Conservation (phyloP, 768 basidiomycete species). For the Psilocybe tampanensis region DNA sequence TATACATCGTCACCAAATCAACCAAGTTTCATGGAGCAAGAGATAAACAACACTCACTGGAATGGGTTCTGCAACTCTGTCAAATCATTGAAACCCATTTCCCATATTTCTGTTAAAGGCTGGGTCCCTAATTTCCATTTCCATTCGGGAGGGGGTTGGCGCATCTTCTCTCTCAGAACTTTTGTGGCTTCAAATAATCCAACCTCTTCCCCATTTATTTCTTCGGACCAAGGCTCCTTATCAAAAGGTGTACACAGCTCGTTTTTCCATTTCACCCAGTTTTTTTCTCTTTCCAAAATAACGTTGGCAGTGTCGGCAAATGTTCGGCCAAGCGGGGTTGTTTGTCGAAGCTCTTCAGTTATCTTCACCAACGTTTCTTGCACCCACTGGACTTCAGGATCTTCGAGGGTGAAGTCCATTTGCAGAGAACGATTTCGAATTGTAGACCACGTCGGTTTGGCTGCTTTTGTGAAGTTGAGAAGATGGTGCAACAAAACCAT, state of each 20-base stretch:
- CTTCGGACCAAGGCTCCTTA: constrained; percentile 61
- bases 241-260: constrained; percentile 81
- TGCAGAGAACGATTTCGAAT: constrained; percentile 78
- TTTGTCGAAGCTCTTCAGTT: constrained; percentile 65
- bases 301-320: constrained; percentile 75
- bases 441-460: constrained; percentile 62
- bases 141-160: constrained; percentile 63
- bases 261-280: constrained; percentile 92
- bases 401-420: constrained; percentile 79
- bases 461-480: constrained; percentile 68
- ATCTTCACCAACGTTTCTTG: constrained; percentile 66
- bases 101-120: constrained; percentile 81
- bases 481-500: constrained; percentile 79
- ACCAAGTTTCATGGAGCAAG: not conserved
- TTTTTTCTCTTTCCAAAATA: constrained; percentile 82
- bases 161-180: constrained; percentile 52
- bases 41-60: constrained; percentile 31
- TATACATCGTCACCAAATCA: constrained; percentile 24
- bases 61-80: constrained; percentile 65
- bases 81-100: constrained; percentile 73
- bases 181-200: constrained; percentile 67
- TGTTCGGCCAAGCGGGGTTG: constrained; percentile 73
- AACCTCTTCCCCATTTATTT: constrained; percentile 49
- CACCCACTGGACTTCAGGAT: constrained; percentile 73
- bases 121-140: constrained; percentile 66